These are phyloP conservation scores for Fonsecaea monophora DNA, from an alignment of 2,329 filamentous ascomycete genomes.

Conservation along the genomic window DNA sequence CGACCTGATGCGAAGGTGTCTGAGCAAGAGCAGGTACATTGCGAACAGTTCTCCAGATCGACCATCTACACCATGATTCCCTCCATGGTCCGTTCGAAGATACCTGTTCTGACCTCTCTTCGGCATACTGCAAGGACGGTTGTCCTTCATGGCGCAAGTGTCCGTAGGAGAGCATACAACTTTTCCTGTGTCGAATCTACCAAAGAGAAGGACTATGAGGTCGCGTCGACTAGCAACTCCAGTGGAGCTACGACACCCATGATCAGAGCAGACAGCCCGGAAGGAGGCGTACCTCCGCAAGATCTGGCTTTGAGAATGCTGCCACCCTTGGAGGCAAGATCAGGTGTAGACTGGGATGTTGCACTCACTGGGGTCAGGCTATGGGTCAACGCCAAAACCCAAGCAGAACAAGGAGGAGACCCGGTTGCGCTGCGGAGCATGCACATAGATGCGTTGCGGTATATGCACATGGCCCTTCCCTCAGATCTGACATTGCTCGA, in stretches of 20 bases:
- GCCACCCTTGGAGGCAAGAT: conserved; percentile 32
- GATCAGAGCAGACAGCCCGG: conserved; percentile 30
- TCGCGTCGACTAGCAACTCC: conserved; percentile 25
- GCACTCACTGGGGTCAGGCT: conserved; percentile 33
- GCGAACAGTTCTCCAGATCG: conserved; percentile 20
- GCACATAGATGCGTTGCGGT: conserved; percentile 36
- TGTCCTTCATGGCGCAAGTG: conserved; percentile 17
- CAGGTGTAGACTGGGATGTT: conserved; percentile 36
- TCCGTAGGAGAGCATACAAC: conserved; percentile 23
- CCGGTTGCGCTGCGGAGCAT: conserved; percentile 32
- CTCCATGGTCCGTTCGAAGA: conserved; percentile 31
- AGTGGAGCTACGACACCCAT: conserved; percentile 30
- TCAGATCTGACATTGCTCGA: conserved; percentile 31
- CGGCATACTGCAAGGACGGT: conserved; percentile 28
- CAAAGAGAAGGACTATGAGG: conserved; percentile 29
- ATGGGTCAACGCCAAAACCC: conserved; percentile 33
- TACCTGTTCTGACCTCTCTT: conserved; percentile 33
- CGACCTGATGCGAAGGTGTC: not conserved
- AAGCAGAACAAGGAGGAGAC: conserved; percentile 32
- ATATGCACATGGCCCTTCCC: conserved; percentile 36
- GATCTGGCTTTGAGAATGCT: conserved; percentile 27
- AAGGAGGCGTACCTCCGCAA: conserved; percentile 18
- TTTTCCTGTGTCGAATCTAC: conserved; percentile 23
- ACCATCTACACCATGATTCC: conserved; percentile 36
- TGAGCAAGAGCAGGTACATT: not conserved